Conservation (phyloP, 805 yeast genomes). For the Wickerhamiella galacta region DNA sequence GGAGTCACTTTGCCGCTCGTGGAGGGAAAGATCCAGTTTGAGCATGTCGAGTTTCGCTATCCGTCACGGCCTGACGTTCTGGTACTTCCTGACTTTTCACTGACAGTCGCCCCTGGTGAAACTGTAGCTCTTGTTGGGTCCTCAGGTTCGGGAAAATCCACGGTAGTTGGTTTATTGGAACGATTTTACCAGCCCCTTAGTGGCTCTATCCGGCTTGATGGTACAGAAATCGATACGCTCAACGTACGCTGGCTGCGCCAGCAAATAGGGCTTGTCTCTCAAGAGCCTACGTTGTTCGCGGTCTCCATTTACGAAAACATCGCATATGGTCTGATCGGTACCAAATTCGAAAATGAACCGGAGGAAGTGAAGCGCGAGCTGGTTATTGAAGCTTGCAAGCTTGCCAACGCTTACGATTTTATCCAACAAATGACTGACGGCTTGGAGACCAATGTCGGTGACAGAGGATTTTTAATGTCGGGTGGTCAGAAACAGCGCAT, state of each 20-base stretch:
- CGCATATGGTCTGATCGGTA: conserved; percentile 60
- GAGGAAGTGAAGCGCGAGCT: conserved; percentile 22
- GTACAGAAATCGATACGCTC: conserved; percentile 55
- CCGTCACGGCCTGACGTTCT: conserved; percentile 21
- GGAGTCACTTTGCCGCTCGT: conserved; percentile 13
- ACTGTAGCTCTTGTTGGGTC: conserved; percentile 89
- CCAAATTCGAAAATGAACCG: conserved; percentile 37
- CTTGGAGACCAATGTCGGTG: conserved; percentile 17
- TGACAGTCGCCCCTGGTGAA: conserved; percentile 48
- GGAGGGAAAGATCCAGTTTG: conserved; percentile 26
- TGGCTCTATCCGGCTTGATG: conserved; percentile 66
- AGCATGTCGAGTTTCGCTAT: conserved; percentile 16
- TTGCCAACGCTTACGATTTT: conserved; percentile 22
- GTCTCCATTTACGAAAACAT: conserved; percentile 74
- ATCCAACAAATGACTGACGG: conserved; percentile 48
- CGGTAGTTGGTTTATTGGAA: conserved; percentile 63
- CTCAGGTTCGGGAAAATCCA: conserved; percentile 85
- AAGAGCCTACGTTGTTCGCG: conserved; percentile 82
- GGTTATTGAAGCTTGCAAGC: conserved; percentile 20
- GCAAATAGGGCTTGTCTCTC: conserved; percentile 76
- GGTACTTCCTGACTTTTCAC: conserved; percentile 15
- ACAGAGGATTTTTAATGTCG: conserved; percentile 33
- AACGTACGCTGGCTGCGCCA: conserved; percentile 55
- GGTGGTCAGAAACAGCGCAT: conserved; percentile 56
- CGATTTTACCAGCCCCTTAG: conserved; percentile 64